Conservation (phyloP, 768 basidiomycete species). For the Lactarius trivialis region DNA sequence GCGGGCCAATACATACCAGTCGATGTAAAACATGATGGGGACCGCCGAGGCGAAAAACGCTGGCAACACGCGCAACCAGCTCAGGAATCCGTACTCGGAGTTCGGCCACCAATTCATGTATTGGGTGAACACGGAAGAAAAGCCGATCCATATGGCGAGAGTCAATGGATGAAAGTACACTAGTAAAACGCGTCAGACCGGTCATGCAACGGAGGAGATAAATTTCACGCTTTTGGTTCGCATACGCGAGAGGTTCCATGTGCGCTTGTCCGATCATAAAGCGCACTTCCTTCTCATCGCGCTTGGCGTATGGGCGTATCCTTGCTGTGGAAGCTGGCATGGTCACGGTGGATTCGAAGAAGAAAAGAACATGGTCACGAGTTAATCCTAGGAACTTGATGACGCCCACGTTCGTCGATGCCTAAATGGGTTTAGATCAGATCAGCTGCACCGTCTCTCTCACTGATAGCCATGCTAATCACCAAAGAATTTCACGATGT, state of each 20-base stretch:
- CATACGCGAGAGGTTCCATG: constrained; percentile 61
- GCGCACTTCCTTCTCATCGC: constrained; percentile 54
- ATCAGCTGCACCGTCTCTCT: neutral
- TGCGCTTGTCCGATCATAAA: constrained; percentile 60
- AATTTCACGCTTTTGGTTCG: constrained; percentile 51
- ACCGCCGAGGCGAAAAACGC: constrained; percentile 58
- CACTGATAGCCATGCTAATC: constrained; percentile 63
- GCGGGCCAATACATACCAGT: constrained; percentile 49
- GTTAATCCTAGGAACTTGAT: neutral
- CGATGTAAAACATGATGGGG: constrained; percentile 57
- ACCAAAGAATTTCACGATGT: constrained; percentile 73
- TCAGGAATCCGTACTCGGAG: constrained; percentile 35
- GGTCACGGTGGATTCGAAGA: constrained; percentile 16
- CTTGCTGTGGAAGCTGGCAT: constrained; percentile 29
- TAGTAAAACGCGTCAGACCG: constrained; percentile 24
- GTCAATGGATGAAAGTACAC: constrained; percentile 55
- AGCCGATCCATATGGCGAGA: constrained; percentile 51
- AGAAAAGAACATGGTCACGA: neutral
- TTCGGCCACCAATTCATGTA: constrained; percentile 66
- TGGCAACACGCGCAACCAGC: constrained; percentile 56
- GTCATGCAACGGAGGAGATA: neutral
- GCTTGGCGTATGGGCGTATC: constrained; percentile 46
- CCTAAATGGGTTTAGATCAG: constrained; percentile 7
- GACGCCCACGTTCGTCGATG: constrained; percentile 24
- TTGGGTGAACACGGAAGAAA: constrained; percentile 54